phyloP scores from a whole-genome alignment of 768 basidiomycete genomes.

The Hericium rajendrae region DNA sequence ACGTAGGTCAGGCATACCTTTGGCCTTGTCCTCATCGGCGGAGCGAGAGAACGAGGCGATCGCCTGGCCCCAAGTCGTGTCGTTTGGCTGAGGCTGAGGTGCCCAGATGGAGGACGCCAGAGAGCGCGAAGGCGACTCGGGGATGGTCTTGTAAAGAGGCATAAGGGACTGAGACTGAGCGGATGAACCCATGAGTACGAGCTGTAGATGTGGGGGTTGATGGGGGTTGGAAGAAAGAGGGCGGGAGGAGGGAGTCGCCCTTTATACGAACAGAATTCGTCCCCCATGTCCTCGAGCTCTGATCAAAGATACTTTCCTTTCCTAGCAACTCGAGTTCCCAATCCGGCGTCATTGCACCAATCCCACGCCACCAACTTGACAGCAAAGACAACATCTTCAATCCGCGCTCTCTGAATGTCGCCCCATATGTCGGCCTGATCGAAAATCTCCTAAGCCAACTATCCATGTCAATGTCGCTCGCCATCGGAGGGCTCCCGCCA shows the following conservation, averaged over 20 bases:
- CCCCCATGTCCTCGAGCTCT: neutral
- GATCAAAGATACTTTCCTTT: constrained; percentile 1
- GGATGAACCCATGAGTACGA: constrained; percentile 7
- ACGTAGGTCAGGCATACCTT: constrained; percentile 15
- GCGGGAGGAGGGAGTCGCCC: constrained; percentile 4
- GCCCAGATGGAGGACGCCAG: constrained; percentile 62
- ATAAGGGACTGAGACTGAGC: constrained; percentile 10
- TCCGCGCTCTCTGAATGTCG: neutral
- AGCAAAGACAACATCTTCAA: neutral
- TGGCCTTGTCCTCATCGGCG: constrained; percentile 29
- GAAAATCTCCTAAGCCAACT: too few relatives aligned
- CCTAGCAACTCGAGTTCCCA: neutral
- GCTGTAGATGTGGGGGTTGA: neutral
- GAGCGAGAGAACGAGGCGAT: constrained; percentile 45
- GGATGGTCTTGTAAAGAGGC: constrained; percentile 7
- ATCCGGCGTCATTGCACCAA: neutral
- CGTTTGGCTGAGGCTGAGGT: constrained; percentile 63
- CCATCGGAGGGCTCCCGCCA: too few relatives aligned
- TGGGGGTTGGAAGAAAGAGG: constrained; percentile 7
- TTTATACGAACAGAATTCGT: constrained; percentile 8
- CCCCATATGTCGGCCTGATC: too few relatives aligned
- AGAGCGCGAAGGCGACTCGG: constrained; percentile 9
- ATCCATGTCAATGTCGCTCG: too few relatives aligned
- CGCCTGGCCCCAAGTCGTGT: constrained; percentile 58
- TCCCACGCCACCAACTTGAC: neutral